Evolutionary conservation across 2,329 filamentous ascomycete genomes (phyloP).

Genomic region (Fusarium dlaminii): DNA sequence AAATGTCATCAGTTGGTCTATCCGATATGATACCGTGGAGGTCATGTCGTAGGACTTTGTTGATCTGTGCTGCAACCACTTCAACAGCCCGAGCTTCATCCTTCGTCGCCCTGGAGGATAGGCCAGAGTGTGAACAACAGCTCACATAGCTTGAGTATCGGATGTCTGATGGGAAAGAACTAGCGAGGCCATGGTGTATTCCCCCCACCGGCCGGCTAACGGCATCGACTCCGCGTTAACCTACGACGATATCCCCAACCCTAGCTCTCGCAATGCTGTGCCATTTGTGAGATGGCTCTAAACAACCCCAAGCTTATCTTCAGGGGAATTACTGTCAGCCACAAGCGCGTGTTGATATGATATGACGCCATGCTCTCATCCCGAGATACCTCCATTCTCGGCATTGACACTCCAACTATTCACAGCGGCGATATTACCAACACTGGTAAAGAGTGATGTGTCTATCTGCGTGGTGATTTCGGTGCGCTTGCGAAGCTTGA

Average conservation of each 20-base stretch:
- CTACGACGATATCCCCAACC: constrained; percentile 61
- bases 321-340: neutral
- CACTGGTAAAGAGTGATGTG: constrained; percentile 72
- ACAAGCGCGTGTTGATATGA: constrained; percentile 58
- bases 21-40: constrained; percentile 29
- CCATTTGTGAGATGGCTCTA: constrained; percentile 52
- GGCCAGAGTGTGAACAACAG: constrained; percentile 60
- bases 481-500: constrained; percentile 64
- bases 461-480: constrained; percentile 62
- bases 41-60: constrained; percentile 51
- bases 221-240: constrained; percentile 40
- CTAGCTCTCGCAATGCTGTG: constrained; percentile 36
- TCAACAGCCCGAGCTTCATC: constrained; percentile 62
- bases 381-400: constrained; percentile 29
- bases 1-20: neutral
- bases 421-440: constrained; percentile 67
- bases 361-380: constrained; percentile 38
- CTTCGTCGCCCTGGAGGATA: constrained; percentile 67
- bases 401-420: constrained; percentile 45
- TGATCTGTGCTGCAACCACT: constrained; percentile 56
- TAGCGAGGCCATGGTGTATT: constrained; percentile 41
- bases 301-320: constrained; percentile 44
- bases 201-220: constrained; percentile 29
- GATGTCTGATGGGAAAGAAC: constrained; percentile 37
- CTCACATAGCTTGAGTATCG: constrained; percentile 33